A percentile compares a stretch with the other conserved stretches of the same genome.
These are phyloP conservation scores for Colletotrichum cuscutae DNA, from an alignment of 2,329 filamentous ascomycete genomes.

Conservation along the genomic window DNA sequence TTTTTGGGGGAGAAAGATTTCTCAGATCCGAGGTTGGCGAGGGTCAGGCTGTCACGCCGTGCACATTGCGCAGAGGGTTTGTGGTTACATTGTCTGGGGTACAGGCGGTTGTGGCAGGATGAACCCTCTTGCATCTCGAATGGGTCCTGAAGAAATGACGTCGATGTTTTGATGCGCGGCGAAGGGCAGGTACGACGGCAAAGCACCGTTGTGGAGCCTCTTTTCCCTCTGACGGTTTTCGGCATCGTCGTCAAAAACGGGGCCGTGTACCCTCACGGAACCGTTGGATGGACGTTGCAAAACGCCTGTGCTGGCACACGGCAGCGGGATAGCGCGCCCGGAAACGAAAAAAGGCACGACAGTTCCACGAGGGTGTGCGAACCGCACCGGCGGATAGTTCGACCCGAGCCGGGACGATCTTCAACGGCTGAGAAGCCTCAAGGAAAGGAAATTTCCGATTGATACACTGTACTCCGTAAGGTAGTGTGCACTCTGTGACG, in stretches of 20 bases:
- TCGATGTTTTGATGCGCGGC: constrained; percentile 5
- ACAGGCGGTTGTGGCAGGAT: constrained; percentile 13
- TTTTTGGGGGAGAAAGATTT: background rate
- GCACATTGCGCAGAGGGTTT: background rate
- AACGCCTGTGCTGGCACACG: background rate
- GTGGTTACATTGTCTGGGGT: constrained; percentile 27
- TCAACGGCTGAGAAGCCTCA: background rate
- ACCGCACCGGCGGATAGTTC: background rate
- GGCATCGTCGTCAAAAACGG: constrained; percentile 14
- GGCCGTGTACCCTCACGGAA: background rate
- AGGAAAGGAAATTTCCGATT: background rate
- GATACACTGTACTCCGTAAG: background rate
- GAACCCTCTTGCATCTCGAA: constrained; percentile 16
- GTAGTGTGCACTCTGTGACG: background rate
- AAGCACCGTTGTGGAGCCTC: constrained; percentile 24
- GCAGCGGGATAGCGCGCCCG: background rate
- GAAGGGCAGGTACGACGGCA: constrained; percentile 15
- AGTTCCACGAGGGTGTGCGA: background rate
- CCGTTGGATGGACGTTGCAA: background rate
- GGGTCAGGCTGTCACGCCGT: background rate
- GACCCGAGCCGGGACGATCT: background rate
- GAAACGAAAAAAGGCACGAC: background rate
- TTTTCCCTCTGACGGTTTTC: background rate
- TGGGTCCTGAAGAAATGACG: constrained; percentile 22
- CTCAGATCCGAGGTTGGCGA: constrained; percentile 8